Evolutionary conservation across 305 asterid species (phyloP).

Genomic region (Plantago lanceolata): DNA sequence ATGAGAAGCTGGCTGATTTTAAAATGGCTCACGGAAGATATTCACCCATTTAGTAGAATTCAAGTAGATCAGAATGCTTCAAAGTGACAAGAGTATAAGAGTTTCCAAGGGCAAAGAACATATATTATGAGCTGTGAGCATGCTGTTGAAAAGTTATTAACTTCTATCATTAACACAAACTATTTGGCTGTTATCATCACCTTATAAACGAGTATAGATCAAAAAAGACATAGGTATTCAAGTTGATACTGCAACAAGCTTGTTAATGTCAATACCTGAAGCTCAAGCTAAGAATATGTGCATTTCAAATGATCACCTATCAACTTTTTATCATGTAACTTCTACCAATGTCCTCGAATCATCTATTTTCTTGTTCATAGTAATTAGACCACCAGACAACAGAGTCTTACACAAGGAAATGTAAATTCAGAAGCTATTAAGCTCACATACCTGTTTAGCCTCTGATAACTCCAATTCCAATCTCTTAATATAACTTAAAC

Average conservation of each 20-base stretch:
- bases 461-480: slow-evolving; percentile 59
- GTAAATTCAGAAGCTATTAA: background rate
- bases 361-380: background rate
- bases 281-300: background rate
- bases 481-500: slow-evolving; percentile 54
- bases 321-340: too few species aligned
- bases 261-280: background rate
- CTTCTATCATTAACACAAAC: too few species aligned
- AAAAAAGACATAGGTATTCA: too few species aligned
- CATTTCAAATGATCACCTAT: background rate
- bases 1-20: background rate
- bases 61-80: background rate
- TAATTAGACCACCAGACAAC: background rate
- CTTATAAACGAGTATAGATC: too few species aligned
- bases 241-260: background rate
- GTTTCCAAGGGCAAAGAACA: background rate
- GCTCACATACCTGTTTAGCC: slow-evolving; percentile 58
- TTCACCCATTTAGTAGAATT: background rate
- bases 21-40: background rate
- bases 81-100: background rate
- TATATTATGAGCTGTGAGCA: background rate
- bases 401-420: background rate
- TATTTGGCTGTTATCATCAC: too few species aligned
- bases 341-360: too few species aligned
- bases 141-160: too few species aligned